Percentiles rank a stretch among this genome's conserved stretches.
Conservation (phyloP, 352 stramenopile species). For the Globisporangium nunn region DNA sequence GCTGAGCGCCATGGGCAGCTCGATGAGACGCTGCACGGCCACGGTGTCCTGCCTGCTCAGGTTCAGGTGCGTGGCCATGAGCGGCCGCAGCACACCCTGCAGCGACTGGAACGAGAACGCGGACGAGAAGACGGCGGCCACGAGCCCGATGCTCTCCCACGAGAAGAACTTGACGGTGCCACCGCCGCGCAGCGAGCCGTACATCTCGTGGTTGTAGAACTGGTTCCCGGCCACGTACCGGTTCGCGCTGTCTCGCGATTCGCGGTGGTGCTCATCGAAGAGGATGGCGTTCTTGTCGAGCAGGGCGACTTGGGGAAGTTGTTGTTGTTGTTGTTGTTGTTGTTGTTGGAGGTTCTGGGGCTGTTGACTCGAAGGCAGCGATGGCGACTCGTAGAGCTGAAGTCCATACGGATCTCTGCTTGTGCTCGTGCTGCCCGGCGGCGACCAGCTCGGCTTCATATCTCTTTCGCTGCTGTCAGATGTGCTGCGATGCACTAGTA, state of each 20-base stretch:
- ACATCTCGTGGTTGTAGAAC: slow-evolving; percentile 55
- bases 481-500: background rate
- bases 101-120: slow-evolving; percentile 15
- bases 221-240: slow-evolving; percentile 14
- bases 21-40: slow-evolving; percentile 43
- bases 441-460: slow-evolving; percentile 10
- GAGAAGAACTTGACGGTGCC: slow-evolving; percentile 15
- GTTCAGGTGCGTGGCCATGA: slow-evolving; percentile 14
- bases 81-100: slow-evolving; percentile 7
- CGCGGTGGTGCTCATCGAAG: background rate
- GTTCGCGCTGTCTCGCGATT: slow-evolving; percentile 1
- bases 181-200: slow-evolving; percentile 29
- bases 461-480: background rate
- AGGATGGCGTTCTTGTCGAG: slow-evolving; percentile 4
- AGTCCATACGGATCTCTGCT: background rate
- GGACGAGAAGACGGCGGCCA: slow-evolving; percentile 16
- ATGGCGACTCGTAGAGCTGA: slow-evolving; percentile 11
- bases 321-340: background rate
- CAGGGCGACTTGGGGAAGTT: background rate
- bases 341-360: background rate
- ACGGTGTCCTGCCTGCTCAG: slow-evolving; percentile 10
- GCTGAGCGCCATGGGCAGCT: slow-evolving; percentile 85
- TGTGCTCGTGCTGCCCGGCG: background rate
- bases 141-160: slow-evolving; percentile 14
- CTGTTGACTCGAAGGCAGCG: no score